Evolutionary conservation across 2,329 filamentous ascomycete genomes (phyloP).

Genomic region (Colletotrichum echinochloae): DNA sequence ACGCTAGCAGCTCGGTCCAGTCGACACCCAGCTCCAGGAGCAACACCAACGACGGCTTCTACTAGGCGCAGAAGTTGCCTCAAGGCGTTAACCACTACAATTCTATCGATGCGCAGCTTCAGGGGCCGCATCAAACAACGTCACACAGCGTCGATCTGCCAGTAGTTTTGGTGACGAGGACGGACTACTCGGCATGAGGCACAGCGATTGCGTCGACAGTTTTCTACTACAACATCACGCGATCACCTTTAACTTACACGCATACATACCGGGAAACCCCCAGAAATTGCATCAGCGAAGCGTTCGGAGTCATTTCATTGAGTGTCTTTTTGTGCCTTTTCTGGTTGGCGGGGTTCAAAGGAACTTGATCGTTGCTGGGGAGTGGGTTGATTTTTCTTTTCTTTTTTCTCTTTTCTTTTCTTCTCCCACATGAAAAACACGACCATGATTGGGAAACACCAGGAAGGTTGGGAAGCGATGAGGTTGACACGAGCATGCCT

Average conservation of each 20-base stretch:
- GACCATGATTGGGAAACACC: constrained; percentile 17
- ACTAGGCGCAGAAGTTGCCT: constrained; percentile 33
- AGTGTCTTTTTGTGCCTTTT: constrained; percentile 20
- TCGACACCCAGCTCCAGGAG: constrained; percentile 43
- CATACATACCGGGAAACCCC: constrained; percentile 28
- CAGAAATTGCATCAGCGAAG: constrained; percentile 43
- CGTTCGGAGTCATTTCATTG: constrained; percentile 41
- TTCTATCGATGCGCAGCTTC: not conserved
- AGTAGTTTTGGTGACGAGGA: not conserved
- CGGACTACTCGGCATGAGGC: not conserved
- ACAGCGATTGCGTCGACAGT: constrained; percentile 1
- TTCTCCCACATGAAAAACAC: constrained; percentile 16
- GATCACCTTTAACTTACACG: constrained; percentile 3
- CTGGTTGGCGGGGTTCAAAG: constrained; percentile 27
- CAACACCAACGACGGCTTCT: constrained; percentile 41
- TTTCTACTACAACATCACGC: constrained; percentile 16
- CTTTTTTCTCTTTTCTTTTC: not conserved
- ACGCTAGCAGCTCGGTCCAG: constrained; percentile 58
- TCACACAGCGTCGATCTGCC: not conserved
- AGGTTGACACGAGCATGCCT: constrained; percentile 5
- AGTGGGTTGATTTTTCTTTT: not conserved
- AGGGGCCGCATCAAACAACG: constrained; percentile 4
- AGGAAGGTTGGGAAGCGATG: constrained; percentile 4
- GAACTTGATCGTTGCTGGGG: constrained; percentile 13
- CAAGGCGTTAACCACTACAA: not conserved